phyloP scores from a whole-genome alignment of 768 basidiomycete genomes.

The Pleurotus tuber-regium region DNA sequence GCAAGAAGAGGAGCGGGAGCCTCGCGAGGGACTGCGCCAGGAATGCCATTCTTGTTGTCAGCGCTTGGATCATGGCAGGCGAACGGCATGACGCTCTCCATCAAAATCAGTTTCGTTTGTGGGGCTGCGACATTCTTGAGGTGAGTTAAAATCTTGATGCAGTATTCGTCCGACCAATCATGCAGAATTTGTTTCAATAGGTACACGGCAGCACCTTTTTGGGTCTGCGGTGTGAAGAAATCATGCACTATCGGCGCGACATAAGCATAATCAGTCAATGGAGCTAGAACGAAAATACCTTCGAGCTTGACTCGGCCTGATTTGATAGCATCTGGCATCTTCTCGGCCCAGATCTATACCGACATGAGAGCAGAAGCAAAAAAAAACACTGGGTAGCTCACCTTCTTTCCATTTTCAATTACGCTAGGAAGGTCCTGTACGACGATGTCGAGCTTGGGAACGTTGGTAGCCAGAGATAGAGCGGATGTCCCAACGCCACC shows the following conservation, averaged over 20 bases:
- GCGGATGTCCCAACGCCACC: conserved; percentile 45
- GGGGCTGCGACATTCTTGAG: conserved; percentile 34
- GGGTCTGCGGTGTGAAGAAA: conserved; percentile 40
- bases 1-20: conserved; percentile 35
- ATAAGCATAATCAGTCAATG: too few species aligned
- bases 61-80: conserved; percentile 27
- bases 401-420: conserved; percentile 36
- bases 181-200: conserved; percentile 58
- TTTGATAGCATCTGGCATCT: conserved; percentile 5
- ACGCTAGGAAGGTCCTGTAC: conserved; percentile 48
- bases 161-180: conserved; percentile 57
- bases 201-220: conserved; percentile 44
- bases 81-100: conserved; percentile 39
- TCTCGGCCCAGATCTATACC: conserved; percentile 4
- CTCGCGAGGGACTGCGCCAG: conserved; percentile 21
- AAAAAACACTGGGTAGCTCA: conserved; percentile 11
- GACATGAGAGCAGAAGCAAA: neutral
- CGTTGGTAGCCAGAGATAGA: conserved; percentile 19
- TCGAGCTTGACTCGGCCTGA: conserved; percentile 24
- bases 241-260: conserved; percentile 25
- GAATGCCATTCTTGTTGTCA: conserved; percentile 17
- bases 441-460: conserved; percentile 33
- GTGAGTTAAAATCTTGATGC: conserved; percentile 32
- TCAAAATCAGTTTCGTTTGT: conserved; percentile 35
- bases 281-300: too few species aligned